phyloP scores from a whole-genome alignment of 176 grass and related monocot species.

The Oryza brachyantha region DNA sequence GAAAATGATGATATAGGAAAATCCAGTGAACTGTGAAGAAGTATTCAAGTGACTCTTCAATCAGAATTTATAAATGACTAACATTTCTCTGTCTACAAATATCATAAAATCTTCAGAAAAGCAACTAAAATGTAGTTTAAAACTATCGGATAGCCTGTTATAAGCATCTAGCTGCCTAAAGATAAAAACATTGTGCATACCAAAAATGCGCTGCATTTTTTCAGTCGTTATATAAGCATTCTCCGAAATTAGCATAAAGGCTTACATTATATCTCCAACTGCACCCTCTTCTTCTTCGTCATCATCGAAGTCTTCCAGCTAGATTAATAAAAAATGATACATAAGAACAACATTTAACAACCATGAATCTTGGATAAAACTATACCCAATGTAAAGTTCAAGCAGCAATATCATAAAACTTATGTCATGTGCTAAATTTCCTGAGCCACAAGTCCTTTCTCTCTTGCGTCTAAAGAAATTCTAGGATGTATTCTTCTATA shows the following conservation, averaged over 20 bases:
- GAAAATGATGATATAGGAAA: not conserved
- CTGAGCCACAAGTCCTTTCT: not conserved
- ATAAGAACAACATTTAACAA: not conserved
- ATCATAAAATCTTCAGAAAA: not conserved
- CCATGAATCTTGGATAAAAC: not conserved
- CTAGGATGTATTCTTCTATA: not conserved
- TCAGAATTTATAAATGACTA: not conserved
- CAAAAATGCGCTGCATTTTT: constrained; percentile 3
- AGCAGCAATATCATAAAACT: not conserved
- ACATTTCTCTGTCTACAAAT: not conserved
- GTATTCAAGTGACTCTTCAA: not conserved
- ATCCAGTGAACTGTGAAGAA: not conserved
- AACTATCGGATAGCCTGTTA: not conserved
- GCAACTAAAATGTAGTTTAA: not conserved
- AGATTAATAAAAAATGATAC: constrained; percentile 28
- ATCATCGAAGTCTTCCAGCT: constrained; percentile 75
- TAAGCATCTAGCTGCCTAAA: not conserved
- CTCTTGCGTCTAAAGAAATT: constrained; percentile 6
- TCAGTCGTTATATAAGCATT: not conserved
- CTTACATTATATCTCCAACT: constrained; percentile 59
- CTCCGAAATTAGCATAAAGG: not conserved
- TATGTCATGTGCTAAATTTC: not conserved
- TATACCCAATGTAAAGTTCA: not conserved
- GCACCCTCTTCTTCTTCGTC: constrained; percentile 48
- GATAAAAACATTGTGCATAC: not conserved